Percentiles rank a stretch among this genome's conserved stretches.
Evolutionary conservation across 78 protist genomes (phyloP).

Genomic region (Protostelium mycophagum): DNA sequence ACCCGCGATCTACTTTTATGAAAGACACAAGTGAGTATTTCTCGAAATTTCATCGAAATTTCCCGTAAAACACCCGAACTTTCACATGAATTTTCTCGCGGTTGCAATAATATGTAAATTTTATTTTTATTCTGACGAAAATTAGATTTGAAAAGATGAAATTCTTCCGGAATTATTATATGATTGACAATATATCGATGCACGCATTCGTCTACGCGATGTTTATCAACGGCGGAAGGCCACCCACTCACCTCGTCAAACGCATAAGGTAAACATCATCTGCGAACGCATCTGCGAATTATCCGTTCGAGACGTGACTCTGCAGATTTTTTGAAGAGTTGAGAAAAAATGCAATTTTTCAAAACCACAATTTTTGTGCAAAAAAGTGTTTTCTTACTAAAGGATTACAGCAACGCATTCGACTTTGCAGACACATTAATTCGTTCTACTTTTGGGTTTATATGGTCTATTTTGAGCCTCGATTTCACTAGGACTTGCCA

Average conservation of each 20-base stretch:
- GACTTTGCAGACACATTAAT: background rate
- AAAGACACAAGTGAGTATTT: background rate
- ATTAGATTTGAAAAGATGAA: background rate
- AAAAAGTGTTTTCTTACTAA: too few relatives aligned
- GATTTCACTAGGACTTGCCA: background rate
- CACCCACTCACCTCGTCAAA: background rate
- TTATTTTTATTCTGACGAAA: background rate
- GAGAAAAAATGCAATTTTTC: too few relatives aligned
- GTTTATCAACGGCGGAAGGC: background rate
- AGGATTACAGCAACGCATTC: background rate
- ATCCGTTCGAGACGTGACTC: too few relatives aligned
- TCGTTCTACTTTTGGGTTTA: background rate
- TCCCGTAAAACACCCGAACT: too few relatives aligned
- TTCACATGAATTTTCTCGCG: too few relatives aligned
- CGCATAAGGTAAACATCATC: background rate
- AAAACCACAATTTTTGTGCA: too few relatives aligned
- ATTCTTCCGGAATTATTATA: background rate
- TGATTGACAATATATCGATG: background rate
- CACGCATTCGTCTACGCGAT: background rate
- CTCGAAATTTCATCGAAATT: too few relatives aligned
- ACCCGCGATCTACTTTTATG: background rate
- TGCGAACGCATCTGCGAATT: background rate
- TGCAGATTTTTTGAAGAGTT: too few relatives aligned
- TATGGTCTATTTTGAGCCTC: background rate
- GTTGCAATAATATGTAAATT: too few relatives aligned